Evolutionary conservation across 78 protist species (phyloP), one percentile per base, ranked within the genome.

Genomic region (Dictyostelium firmibasis): DNA sequence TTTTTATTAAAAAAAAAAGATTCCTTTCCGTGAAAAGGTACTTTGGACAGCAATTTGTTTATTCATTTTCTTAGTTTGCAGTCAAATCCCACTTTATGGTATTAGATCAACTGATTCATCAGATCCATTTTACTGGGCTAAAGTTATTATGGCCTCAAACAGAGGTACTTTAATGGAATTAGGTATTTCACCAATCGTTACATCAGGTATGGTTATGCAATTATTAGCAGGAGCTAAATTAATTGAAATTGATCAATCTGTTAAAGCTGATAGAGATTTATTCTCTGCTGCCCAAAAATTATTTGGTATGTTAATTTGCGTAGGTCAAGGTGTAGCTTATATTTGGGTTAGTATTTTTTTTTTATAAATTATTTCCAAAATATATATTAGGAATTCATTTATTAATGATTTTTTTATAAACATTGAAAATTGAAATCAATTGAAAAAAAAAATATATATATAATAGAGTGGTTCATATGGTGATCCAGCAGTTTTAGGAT

Each of bases 81-180:
- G 99, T 96, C 99, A 99, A 89, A 95, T 99, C 47, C 99, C 99
- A 41, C 97, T 99, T 8, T 98, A 97, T 78, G 99, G 99, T 96
- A 95, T 96, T 95, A 53, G 85, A 88, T 81, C 98, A 31, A 78
- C 95, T 50, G 98, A 97, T 81, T 33, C 88, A 20, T 84, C 99
- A 18, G 99, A 99, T 84, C 99, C 99, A 36, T 98, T 99, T 98
- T 99, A 99, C 96, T 99, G 99, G 99, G 91, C 98, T 96, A 99
- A 99, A 25, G 99, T 98, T 53, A 97, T 99, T 75, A 95, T 99
- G 76, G 99, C 99, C 38, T 98, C 99, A 23, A 99, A 99, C 98
- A 96, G 99, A 14, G 99, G 99, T 50, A 99, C 99, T 13, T 97
- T 99, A 38, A 99, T 99, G 99, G 99, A 99, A 96, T 97, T 99